phyloP scores from a whole-genome alignment of 257 asterid genomes.

The Nemophila menziesii region DNA sequence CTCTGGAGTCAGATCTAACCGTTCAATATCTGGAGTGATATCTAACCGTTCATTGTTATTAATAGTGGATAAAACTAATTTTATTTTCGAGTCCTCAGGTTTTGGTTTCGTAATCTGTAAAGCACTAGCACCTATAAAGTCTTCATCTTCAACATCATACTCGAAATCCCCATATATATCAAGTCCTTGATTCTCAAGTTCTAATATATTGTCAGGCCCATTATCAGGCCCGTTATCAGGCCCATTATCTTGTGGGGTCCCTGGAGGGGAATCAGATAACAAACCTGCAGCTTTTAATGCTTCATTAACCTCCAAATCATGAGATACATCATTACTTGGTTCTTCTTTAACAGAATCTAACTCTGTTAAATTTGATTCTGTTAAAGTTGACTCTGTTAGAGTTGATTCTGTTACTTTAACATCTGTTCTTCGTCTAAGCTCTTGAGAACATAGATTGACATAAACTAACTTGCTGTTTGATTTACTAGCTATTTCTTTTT shows the following conservation, averaged over 20 bases:
- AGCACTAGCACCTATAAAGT: slow-evolving; percentile 57
- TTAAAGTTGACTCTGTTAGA: slow-evolving; percentile 29
- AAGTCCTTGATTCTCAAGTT: slow-evolving; percentile 61
- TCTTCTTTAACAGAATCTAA: slow-evolving; percentile 20
- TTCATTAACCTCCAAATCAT: slow-evolving; percentile 48
- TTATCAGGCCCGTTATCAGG: slow-evolving; percentile 31
- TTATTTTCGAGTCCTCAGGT: slow-evolving; percentile 50
- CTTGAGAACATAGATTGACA: slow-evolving; percentile 81
- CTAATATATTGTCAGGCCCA: slow-evolving; percentile 63
- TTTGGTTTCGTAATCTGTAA: slow-evolving; percentile 33
- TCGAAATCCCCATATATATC: slow-evolving; percentile 95
- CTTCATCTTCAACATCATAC: slow-evolving; percentile 83
- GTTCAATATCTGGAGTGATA: slow-evolving; percentile 22
- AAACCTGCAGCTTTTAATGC: slow-evolving; percentile 84
- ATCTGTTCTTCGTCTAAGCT: slow-evolving; percentile 56
- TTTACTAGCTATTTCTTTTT: slow-evolving; percentile 70
- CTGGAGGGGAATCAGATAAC: slow-evolving; percentile 85
- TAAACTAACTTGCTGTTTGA: slow-evolving; percentile 91
- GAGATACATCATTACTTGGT: slow-evolving; percentile 21
- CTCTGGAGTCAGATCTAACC: slow-evolving; percentile 26
- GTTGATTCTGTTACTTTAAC: slow-evolving; percentile 27
- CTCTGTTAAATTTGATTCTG: no score
- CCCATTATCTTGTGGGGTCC: slow-evolving; percentile 46
- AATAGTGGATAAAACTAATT: slow-evolving; percentile 57
- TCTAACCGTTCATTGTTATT: slow-evolving; percentile 24